Base-by-base conservation (phyloP, 495 filamentous ascomycete genomes). In the Annulohypoxylon bovei region DNA sequence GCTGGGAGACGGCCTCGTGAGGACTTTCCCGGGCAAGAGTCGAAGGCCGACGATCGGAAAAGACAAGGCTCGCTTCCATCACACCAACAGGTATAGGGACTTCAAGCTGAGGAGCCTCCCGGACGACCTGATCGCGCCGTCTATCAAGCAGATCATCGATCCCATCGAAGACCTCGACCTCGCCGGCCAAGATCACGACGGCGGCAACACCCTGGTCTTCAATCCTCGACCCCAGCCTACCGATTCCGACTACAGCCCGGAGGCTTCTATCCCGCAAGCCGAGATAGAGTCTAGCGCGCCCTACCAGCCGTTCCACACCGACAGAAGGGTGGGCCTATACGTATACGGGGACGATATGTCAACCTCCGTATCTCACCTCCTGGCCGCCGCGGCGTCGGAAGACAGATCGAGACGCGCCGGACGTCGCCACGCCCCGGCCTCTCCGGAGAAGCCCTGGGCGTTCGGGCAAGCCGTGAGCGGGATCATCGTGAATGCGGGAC, bases 211-310 rank as follows among this genome's bases (percentile, higher is more conserved):
- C 9, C 54, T 84, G 73, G 73, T 82, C 16, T 77, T 83, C 35
- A 71, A 83, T 27, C 73, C 76, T 39, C 74, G 71, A 46, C 71
- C 72, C 12, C 75, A 78, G 20, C 54, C 70, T 28, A 62, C 66
- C 50, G 52, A 71, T 33, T 61, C 76, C 33, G 71, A 81, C 65
- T 72, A 78, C 35, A 71, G 77, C 50, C 77, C 80, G 6, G 83
- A 85, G 52, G 82, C 83, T 3, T 83, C 84, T n/a, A 88, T 97
- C 54, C 93, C 93, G 4, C 90, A 93, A 69, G 92, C 93, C 2
- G 94, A 98, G 81, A 95, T 97, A 66, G 94, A 98, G 76, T 95
- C 94, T 1, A 95, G 93, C 67, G 90, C 92, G 6, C 90, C 93
- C 1, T 97, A 94, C 63, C 92, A 94, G 66, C 93, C 94, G 0